Base-by-base conservation (phyloP, 345 rosid species). In the Arabidopsis suecica region DNA sequence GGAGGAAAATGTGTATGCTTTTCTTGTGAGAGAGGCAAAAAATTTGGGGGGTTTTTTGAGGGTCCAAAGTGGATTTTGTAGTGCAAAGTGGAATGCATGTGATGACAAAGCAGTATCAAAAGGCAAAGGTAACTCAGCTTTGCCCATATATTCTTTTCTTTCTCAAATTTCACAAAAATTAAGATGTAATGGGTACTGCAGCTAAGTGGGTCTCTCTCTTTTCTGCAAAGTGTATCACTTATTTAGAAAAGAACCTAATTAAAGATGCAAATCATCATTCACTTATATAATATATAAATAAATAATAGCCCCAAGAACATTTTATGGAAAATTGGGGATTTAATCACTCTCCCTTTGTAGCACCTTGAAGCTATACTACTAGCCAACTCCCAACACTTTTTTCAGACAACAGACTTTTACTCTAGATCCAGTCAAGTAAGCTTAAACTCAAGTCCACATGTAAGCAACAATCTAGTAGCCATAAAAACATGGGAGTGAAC, bases 21-120 rank as follows among this genome's bases (percentile, higher is more conserved):
- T 89, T 80, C 97, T 80, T 87, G 88, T 53, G 60, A 74, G 79
- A 61, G 86, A 86, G 93, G 89, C 82, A 76, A 88, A 80, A 72
- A 12, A 69, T 79, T 58, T 20, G 54, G 64, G 75, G 49, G 38
- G 30, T 22, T 42, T 49, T 65, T 72, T 61, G 61, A 60, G 86
- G 86, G 88, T 83, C 86, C 93, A 84, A 88, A 88, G 90, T 84
- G 82, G 88, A 84, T 84, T 79, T 83, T 82, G 92, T 70, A 85
- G 93, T 82, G 93, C 92, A 93, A 91, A 91, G 98, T 87, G 97
- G 91, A 83, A 76, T 84, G 90, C 98, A 91, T 91, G 97, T 93
- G 97, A 82, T 87, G 88, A 87, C 92, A 85, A 86, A 87, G 85
- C 84, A 79, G 85, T 86, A 86, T 80, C 79, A 85, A 82, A 89